Evolutionary conservation across 495 filamentous ascomycete genomes (phyloP).

Genomic region (Aspergillus coremiiformis): DNA sequence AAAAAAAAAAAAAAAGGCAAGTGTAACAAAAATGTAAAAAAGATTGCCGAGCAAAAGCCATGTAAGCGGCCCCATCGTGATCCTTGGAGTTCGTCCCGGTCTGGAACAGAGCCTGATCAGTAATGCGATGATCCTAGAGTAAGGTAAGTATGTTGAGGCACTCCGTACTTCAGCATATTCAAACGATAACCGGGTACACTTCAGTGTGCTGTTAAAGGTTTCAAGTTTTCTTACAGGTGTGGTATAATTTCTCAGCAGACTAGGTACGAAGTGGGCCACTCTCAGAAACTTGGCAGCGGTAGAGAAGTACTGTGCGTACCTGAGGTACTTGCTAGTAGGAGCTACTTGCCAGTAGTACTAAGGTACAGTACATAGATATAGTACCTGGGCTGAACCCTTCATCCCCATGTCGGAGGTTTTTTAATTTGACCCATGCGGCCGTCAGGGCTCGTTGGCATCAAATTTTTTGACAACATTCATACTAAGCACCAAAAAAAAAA

Average conservation of each 20-base stretch:
- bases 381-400: too few species aligned
- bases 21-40: conserved; percentile 2
- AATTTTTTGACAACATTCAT: neutral
- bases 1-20: conserved; percentile 4
- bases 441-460: too few species aligned
- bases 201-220: neutral
- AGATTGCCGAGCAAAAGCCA: neutral
- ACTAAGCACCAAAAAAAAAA: too few species aligned
- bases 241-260: neutral
- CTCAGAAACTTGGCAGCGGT: too few species aligned
- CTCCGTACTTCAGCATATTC: neutral
- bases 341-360: too few species aligned
- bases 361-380: too few species aligned
- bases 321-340: too few species aligned
- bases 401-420: too few species aligned
- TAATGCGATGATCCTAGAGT: neutral
- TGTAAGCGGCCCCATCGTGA: neutral
- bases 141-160: neutral
- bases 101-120: neutral
- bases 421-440: too few species aligned
- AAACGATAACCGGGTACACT: neutral
- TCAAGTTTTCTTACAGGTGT: neutral
- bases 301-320: too few species aligned
- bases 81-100: neutral
- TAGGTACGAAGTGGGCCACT: too few species aligned